Base-by-base conservation (phyloP, 305 asterid genomes). In the Salvia sclarea region DNA sequence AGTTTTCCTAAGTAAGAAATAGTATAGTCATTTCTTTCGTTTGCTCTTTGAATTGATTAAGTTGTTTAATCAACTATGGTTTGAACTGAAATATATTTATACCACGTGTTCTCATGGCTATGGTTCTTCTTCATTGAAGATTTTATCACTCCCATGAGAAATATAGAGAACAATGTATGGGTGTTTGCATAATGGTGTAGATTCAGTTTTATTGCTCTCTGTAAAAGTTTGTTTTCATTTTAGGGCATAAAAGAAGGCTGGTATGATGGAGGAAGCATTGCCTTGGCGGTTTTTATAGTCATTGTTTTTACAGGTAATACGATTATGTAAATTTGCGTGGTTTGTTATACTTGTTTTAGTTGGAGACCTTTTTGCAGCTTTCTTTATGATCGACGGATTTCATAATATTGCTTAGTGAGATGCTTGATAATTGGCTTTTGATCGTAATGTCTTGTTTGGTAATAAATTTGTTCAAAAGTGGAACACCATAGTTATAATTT, bases 231-330 rank as follows among this genome's bases (percentile, higher is more conserved):
- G 1, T 35, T 65, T 16, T 68, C 59, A 60, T 25, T 66, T 53
- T 75, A 90, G 97, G 97, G 96, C 73, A 79, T 85, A 47, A 72
- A 82, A 81, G 90, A 88, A 83, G 97, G 97, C 62, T 90, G 97
- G 97, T 90, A 90, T 71, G 97, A 90, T 78, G 97, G 97, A 68
- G 97, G 97, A 69, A 90, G 96, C 85, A 90, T 90, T 68, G 83
- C 89, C 35, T 60, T 90, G 79, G 97, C 96, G 8, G 97, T 90
- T 69, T 38, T 88, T 24, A 80, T 90, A 55, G 96, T 90, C 66
- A 88, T 86, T 55, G 53, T 78, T 24, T 86, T 90, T 47, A 90
- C 96, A 76, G 90, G 96, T 90, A 86, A 55, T 68, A 47, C 8
- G 7, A 18, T 41, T 40, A 56, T 16, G 49, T 61, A 5, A 40